Conservation (phyloP, 257 asterid species). For the Mitragyna speciosa region DNA sequence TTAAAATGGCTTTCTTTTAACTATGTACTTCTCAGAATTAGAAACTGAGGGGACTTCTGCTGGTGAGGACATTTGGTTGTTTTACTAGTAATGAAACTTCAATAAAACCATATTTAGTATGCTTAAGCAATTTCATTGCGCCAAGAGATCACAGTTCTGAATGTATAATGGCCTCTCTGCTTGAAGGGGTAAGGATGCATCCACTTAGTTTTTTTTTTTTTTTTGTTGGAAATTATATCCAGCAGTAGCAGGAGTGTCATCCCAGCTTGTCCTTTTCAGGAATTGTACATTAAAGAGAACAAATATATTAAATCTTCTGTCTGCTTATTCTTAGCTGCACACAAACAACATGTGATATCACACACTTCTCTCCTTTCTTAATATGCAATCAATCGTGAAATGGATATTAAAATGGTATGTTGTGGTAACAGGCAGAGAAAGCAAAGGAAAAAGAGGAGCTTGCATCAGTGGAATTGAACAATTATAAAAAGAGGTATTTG, state of each 20-base stretch:
- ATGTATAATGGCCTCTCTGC: background rate
- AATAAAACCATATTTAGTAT: background rate
- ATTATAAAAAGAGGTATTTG: conserved; percentile 58
- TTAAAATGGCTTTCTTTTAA: background rate
- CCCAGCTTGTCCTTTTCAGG: background rate
- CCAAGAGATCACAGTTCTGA: background rate
- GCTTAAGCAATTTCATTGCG: background rate
- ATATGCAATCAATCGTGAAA: conserved; percentile 10
- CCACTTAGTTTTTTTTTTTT: background rate
- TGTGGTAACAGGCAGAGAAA: conserved; percentile 68
- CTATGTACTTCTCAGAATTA: background rate
- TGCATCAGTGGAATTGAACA: conserved; percentile 58
- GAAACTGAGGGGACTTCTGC: background rate
- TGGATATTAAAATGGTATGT: conserved; percentile 13
- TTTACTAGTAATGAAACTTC: background rate
- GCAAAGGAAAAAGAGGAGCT: conserved; percentile 78
- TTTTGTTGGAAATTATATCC: background rate
- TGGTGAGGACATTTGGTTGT: background rate
- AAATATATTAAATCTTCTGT: background rate
- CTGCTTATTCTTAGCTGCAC: background rate
- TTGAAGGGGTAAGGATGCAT: background rate
- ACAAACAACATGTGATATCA: background rate
- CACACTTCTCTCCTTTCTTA: background rate
- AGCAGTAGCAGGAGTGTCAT: background rate
- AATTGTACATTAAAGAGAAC: background rate